These are phyloP conservation scores for Laburnicola sp. DNA, from an alignment of 2,329 filamentous ascomycete genomes.

Conservation along the genomic window DNA sequence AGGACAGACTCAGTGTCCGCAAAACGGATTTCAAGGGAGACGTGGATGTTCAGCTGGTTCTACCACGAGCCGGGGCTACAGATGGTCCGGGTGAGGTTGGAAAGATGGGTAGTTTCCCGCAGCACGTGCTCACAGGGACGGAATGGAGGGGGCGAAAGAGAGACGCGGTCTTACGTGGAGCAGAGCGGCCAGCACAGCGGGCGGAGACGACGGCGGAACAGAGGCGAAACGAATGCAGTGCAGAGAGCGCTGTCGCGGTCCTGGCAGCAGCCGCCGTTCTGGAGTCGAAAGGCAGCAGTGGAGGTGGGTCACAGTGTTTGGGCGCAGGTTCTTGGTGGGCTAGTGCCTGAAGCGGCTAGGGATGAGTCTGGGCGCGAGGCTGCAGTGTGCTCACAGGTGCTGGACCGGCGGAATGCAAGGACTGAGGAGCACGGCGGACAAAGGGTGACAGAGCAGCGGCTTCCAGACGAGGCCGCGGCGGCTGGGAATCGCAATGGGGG, in stretches of 20 bases:
- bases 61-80: background rate
- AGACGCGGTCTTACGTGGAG: constrained; percentile 35
- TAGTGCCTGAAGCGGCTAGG: constrained; percentile 28
- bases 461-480: constrained; percentile 1
- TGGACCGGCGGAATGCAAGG: constrained; percentile 22
- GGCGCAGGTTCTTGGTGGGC: constrained; percentile 11
- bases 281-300: constrained; percentile 34
- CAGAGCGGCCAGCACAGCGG: constrained; percentile 27
- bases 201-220: constrained; percentile 30
- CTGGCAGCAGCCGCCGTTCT: constrained; percentile 23
- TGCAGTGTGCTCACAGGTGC: no score
- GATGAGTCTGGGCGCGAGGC: constrained; percentile 21
- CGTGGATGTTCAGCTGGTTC: background rate
- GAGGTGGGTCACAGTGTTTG: no score
- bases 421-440: constrained; percentile 8
- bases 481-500: background rate
- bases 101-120: constrained; percentile 6
- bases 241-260: constrained; percentile 29
- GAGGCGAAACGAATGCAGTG: constrained; percentile 30
- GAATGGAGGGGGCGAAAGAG: constrained; percentile 15
- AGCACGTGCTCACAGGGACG: constrained; percentile 7
- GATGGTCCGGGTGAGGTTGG: no score
- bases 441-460: constrained; percentile 5
- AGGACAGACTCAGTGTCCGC: constrained; percentile 25
- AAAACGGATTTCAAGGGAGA: constrained; percentile 7